Evolutionary conservation across 2,329 filamentous ascomycete genomes (phyloP).

Genomic region (Cladosporium austrohemisphaericum): DNA sequence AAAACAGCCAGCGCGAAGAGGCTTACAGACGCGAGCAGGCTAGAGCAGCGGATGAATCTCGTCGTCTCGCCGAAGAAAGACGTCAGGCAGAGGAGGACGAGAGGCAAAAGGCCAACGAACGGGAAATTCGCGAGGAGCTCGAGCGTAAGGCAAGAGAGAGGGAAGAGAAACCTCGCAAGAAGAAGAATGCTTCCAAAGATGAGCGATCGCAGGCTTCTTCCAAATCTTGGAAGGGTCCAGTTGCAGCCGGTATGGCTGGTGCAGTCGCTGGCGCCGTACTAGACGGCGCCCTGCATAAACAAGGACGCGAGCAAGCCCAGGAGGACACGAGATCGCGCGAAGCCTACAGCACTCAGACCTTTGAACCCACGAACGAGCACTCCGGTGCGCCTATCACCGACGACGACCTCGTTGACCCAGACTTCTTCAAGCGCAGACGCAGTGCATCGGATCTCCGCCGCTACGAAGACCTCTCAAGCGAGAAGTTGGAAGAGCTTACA

Average conservation of each 20-base stretch:
- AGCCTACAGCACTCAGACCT: constrained; percentile 22
- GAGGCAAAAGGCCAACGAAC: constrained; percentile 10
- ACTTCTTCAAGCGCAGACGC: constrained; percentile 40
- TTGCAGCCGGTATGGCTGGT: constrained; percentile 34
- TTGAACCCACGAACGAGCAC: constrained; percentile 29
- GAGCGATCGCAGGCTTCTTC: constrained; percentile 19
- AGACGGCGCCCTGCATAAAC: constrained; percentile 24
- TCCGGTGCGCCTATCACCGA: constrained; percentile 39
- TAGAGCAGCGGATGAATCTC: constrained; percentile 20
- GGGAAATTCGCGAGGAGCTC: constrained; percentile 15
- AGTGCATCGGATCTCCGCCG: constrained; percentile 23
- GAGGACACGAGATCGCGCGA: constrained; percentile 2
- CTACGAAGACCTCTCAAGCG: constrained; percentile 27
- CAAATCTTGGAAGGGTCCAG: constrained; percentile 35
- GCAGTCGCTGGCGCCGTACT: constrained; percentile 30
- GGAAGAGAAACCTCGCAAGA: constrained; percentile 2
- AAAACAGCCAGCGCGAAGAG: constrained; percentile 26
- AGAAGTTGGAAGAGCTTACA: constrained; percentile 39
- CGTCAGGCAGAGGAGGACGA: constrained; percentile 13
- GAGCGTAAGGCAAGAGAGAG: constrained; percentile 17
- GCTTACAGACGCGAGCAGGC: constrained; percentile 28
- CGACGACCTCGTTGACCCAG: constrained; percentile 45
- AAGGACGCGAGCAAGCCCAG: constrained; percentile 15
- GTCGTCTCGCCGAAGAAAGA: constrained; percentile 14
- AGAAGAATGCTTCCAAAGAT: background rate